These are phyloP conservation scores for Kuraishia capsulata DNA, from an alignment of 805 yeast species.

Conservation along the genomic window DNA sequence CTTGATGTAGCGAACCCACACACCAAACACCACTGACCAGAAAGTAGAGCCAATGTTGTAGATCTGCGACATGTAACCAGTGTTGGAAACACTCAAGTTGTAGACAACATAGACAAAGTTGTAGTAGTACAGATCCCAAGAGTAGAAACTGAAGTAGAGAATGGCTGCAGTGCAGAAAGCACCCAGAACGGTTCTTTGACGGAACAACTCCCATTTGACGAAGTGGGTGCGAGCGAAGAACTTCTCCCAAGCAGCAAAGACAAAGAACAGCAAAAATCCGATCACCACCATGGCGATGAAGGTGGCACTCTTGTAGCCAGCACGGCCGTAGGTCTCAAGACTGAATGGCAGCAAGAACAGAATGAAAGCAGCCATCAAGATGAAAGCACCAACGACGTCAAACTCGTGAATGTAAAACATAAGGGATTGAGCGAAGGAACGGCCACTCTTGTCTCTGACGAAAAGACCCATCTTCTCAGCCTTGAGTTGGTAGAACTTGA, in stretches of 20 bases:
- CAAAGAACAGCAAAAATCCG: slow-evolving; percentile 26
- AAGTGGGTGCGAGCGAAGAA: slow-evolving; percentile 17
- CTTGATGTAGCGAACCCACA: slow-evolving; percentile 11
- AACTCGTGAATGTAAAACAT: slow-evolving; percentile 21
- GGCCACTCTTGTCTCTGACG: slow-evolving; percentile 6
- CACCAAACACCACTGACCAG: slow-evolving; percentile 13
- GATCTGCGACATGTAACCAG: slow-evolving; percentile 17
- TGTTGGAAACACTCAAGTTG: slow-evolving; percentile 9
- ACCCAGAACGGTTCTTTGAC: slow-evolving; percentile 17
- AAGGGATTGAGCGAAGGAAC: slow-evolving; percentile 10
- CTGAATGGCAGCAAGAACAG: slow-evolving; percentile 28
- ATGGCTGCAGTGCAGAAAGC: slow-evolving; percentile 12
- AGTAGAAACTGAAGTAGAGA: slow-evolving; percentile 12
- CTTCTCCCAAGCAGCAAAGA: slow-evolving; percentile 25
- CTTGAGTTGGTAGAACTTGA: slow-evolving; percentile 18
- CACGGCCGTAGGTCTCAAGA: slow-evolving; percentile 19
- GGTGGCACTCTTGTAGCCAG: slow-evolving; percentile 27
- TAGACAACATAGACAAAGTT: slow-evolving; percentile 13
- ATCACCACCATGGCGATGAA: slow-evolving; percentile 34
- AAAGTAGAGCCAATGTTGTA: slow-evolving; percentile 16
- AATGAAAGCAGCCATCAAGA: slow-evolving; percentile 24
- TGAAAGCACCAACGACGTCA: slow-evolving; percentile 25
- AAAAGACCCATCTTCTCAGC: slow-evolving; percentile 18
- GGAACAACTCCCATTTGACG: slow-evolving; percentile 16
- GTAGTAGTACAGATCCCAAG: slow-evolving; percentile 15